Percentiles rank a stretch among this genome's conserved stretches.
Evolutionary conservation across 2,329 filamentous ascomycete genomes (phyloP).

Genomic region (Aspergillus bombycis): DNA sequence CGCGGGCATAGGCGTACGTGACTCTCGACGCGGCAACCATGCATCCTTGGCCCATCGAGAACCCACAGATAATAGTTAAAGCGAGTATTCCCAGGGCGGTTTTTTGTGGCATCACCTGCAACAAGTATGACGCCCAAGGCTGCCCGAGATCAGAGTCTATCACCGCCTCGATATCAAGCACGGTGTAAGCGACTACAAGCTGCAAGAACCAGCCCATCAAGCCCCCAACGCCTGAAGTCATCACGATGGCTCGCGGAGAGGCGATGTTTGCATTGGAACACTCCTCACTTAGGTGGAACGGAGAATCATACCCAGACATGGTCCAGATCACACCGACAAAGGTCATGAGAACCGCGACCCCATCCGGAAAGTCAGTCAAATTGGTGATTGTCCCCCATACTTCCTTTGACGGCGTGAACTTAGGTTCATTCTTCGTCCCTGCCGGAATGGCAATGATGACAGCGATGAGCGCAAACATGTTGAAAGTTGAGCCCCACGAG

Average conservation of each 20-base stretch:
- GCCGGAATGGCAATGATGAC: conserved; percentile 72
- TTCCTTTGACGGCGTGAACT: conserved; percentile 60
- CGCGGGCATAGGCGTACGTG: conserved; percentile 73
- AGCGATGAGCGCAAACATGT: conserved; percentile 67
- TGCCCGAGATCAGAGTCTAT: conserved; percentile 67
- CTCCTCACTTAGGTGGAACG: conserved; percentile 75
- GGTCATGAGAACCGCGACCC: conserved; percentile 70
- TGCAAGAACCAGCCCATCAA: conserved; percentile 74
- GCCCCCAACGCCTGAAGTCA: conserved; percentile 69
- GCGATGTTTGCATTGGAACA: conserved; percentile 74
- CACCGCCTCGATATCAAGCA: conserved; percentile 63
- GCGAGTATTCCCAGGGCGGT: conserved; percentile 65
- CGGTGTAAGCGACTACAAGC: conserved; percentile 72
- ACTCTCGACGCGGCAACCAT: conserved; percentile 70
- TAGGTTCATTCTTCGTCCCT: conserved; percentile 58
- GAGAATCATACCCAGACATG: conserved; percentile 68
- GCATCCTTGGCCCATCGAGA: conserved; percentile 73
- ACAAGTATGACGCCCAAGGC: conserved; percentile 70
- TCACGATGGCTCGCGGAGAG: conserved; percentile 70
- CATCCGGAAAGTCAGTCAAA: conserved; percentile 68
- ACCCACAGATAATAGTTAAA: conserved; percentile 69
- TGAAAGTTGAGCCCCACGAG: conserved; percentile 70
- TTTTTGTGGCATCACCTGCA: conserved; percentile 65
- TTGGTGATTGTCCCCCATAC: conserved; percentile 70
- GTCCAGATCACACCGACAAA: conserved; percentile 74